Base-by-base conservation (phyloP, 1,284 basidiomycete species). In the Microbotryum violaceum region DNA sequence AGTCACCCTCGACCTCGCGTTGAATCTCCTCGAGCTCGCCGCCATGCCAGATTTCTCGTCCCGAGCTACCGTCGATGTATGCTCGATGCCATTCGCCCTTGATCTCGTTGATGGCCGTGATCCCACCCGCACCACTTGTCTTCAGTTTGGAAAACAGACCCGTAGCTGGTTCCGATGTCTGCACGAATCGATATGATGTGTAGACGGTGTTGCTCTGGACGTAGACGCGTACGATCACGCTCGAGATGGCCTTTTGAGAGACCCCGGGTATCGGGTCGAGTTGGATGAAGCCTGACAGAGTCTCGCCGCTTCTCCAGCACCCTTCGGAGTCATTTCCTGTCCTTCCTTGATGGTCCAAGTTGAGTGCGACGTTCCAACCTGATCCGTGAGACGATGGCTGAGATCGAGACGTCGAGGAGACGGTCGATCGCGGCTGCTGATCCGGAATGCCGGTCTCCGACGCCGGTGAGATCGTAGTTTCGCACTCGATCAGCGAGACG, bases 1-100 rank as follows among this genome's bases (percentile, higher is more conserved):
- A 53, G 27, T 53, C 51, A 23, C 51, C 51, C 12, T 59, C 57
- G 7, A 53, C 51, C 52, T 59, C 48, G 14, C 25, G 45, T n/a
- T 49, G 31, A n/a, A 57, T 57, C 20, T 53, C 50, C n/a, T 29
- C 45, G 7, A 58, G 45, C 51, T 53, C 51, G 16, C 16, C 50
- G 16, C 46, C 54, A 12, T 44, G 14, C 21, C 56, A 57, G 7
- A 61, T 46, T 18, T 57, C 56, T 4, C 25, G 25, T 8, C 56
- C 49, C 12, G 42, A 48, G 9, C 49, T 44, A 25, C 45, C 27
- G 21, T 50, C 47, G 25, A 21, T n/a, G n/a, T 29, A 48, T 18
- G 29, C 49, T 5, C 33, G 16, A 14, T 53, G 29, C 20, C 48
- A 27, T 9, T 46, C 27, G 50, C 42, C 51, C 10, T 23, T 25